phyloP scores from a whole-genome alignment of 495 filamentous ascomycete genomes.

The Aspergillus nanangensis region DNA sequence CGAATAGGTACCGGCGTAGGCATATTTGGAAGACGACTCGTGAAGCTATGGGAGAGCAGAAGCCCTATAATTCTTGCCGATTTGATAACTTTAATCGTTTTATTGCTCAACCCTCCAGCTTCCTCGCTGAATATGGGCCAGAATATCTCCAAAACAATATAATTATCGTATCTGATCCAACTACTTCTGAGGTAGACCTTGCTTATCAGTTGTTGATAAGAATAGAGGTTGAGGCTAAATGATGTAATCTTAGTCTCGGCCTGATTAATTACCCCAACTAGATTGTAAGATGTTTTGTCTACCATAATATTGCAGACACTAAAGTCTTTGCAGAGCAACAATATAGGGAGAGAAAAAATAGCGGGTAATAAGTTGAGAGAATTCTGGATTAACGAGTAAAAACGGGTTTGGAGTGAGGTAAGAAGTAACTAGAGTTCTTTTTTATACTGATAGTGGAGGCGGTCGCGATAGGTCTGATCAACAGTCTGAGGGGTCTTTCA shows the following conservation, averaged over 20 bases:
- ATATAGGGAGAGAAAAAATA: slow-evolving; percentile 36
- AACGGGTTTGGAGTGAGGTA: slow-evolving; percentile 27
- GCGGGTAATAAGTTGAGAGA: slow-evolving; percentile 22
- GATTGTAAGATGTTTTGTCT: slow-evolving; percentile 27
- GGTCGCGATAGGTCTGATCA: slow-evolving; percentile 17
- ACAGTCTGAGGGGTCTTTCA: slow-evolving; percentile 30
- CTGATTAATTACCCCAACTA: slow-evolving; percentile 40
- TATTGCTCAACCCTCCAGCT: slow-evolving; percentile 23
- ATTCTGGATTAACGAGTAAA: slow-evolving; percentile 28
- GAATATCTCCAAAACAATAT: slow-evolving; percentile 25
- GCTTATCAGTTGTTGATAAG: slow-evolving; percentile 26
- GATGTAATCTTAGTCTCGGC: slow-evolving; percentile 34
- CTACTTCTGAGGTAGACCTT: slow-evolving; percentile 32
- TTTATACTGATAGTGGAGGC: slow-evolving; percentile 16
- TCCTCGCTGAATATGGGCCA: slow-evolving; percentile 30
- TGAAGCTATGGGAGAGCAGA: slow-evolving; percentile 28
- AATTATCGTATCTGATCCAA: slow-evolving; percentile 33
- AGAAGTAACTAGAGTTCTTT: slow-evolving; percentile 26
- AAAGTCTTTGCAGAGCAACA: slow-evolving; percentile 34
- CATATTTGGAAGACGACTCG: slow-evolving; percentile 32
- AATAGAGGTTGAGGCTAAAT: slow-evolving; percentile 36
- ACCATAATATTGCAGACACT: slow-evolving; percentile 35
- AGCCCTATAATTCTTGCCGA: slow-evolving; percentile 32
- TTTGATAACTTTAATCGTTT: slow-evolving; percentile 26
- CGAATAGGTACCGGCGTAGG: slow-evolving; percentile 28